Base-by-base conservation (phyloP, 768 basidiomycete species). In the Atractiella rhizophila region DNA sequence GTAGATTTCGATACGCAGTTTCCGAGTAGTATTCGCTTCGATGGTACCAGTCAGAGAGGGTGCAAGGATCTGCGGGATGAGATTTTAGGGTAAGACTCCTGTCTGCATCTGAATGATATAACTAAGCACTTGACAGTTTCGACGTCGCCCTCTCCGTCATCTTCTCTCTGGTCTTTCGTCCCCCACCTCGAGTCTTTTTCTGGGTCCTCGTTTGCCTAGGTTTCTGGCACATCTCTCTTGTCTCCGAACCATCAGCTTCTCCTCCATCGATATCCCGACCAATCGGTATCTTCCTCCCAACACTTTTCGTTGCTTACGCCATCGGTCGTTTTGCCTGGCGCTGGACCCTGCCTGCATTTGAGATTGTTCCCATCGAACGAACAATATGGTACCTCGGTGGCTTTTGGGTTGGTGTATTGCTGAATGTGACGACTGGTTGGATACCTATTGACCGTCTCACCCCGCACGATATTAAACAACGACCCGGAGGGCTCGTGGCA, bases 141-240 rank as follows among this genome's bases (percentile, higher is more conserved):
- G 76, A 85, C 55, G 62, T 76, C 31, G 53, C 76, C 28, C 60
- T 76, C 39, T 73, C 73, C 0, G 69, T 66, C 53, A 49, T 70
- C 23, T 61, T 83, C 33, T 79, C 78, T 56, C 62, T 78, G 29
- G 49, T 83, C 35, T 62, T 85, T 34, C 71, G 76, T 13, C 76
- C 76, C 2, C 69, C 63, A 51, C 64, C 74, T 2, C 65, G 78
- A 46, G 60, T 78, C 25, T 79, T 66, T 57, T 78, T 76, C 74
- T 72, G 66, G 51, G 62, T 79, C n/a, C 69, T 77, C 5, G 77
- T 51, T 19, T 50, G 45, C 35, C 24, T 53, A 23, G 56, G 79
- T 2, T 83, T 69, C 55, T 85, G 81, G 80, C 79, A 85, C 49
- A 63, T 80, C 40, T 62, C 69, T 0, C 66, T 85, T 29, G 81